Conservation (phyloP, 768 basidiomycete genomes). For the Cystofilobasidium macerans region DNA sequence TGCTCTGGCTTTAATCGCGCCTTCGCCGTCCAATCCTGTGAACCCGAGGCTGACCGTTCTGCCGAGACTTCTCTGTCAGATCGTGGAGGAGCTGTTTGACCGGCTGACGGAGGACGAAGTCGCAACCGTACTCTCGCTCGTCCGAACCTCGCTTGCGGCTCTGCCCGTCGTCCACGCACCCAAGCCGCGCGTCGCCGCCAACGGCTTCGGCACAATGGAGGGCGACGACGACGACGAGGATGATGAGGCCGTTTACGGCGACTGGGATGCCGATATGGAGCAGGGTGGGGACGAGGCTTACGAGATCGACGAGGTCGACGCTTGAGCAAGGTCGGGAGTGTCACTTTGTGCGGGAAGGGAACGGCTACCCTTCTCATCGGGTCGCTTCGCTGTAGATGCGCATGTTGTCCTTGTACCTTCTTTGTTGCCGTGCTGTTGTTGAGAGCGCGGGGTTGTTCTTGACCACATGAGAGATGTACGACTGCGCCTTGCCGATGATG, state of each 20-base stretch:
- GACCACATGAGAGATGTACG: too few species aligned
- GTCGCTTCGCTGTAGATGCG: too few species aligned
- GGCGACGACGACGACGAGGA: conserved; percentile 18
- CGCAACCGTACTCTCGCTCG: conserved; percentile 8
- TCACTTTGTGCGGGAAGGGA: too few species aligned
- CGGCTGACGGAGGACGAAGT: conserved; percentile 20
- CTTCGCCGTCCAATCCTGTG: too few species aligned
- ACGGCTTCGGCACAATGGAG: conserved; percentile 23
- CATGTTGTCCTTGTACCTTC: neutral
- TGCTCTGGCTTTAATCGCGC: neutral
- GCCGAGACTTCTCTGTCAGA: neutral
- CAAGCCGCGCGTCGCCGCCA: neutral
- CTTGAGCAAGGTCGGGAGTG: neutral
- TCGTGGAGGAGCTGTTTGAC: conserved; percentile 23
- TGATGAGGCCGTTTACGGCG: neutral
- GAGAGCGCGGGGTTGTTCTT: too few species aligned
- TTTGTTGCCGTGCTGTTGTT: too few species aligned
- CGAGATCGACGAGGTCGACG: conserved; percentile 22
- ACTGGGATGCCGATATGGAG: conserved; percentile 1
- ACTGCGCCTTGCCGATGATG: neutral
- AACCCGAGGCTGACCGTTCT: too few species aligned
- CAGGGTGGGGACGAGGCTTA: conserved; percentile 7
- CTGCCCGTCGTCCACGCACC: neutral
- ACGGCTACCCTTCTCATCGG: too few species aligned
- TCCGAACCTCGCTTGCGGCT: conserved; percentile 3